A percentile compares a stretch with the other conserved stretches of the same genome.
Evolutionary conservation across 495 filamentous ascomycete species (phyloP).

Genomic region (Staphylotrichum tortipilum): DNA sequence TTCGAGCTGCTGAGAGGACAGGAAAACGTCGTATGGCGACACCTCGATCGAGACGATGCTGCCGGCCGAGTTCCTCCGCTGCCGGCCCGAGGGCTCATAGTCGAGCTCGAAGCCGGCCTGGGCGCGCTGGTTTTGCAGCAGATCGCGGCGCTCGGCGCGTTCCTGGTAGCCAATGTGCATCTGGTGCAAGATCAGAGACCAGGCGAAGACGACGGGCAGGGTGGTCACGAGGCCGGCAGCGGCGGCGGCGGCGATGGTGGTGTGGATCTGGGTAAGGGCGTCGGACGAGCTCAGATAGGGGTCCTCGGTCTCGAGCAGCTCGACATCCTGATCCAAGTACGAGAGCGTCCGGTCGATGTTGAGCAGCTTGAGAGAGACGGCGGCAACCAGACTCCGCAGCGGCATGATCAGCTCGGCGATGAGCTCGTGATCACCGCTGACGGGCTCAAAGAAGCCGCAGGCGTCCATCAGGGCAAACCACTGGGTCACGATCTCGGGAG

Average conservation of each 20-base stretch:
- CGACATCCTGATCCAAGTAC: constrained; percentile 33
- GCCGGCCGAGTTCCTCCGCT: constrained; percentile 40
- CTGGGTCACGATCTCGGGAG: constrained; percentile 46
- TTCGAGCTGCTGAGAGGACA: constrained; percentile 32
- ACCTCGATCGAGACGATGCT: constrained; percentile 44
- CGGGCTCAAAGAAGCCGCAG: constrained; percentile 53
- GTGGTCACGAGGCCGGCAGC: constrained; percentile 40
- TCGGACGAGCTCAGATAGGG: constrained; percentile 56
- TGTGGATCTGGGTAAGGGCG: constrained; percentile 56
- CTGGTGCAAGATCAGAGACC: constrained; percentile 64
- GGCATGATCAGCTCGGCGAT: constrained; percentile 50
- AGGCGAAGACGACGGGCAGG: constrained; percentile 63
- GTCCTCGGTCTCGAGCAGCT: constrained; percentile 33
- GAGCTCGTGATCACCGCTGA: constrained; percentile 41
- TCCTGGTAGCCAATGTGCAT: constrained; percentile 52
- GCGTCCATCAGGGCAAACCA: constrained; percentile 68
- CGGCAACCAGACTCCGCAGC: constrained; percentile 58
- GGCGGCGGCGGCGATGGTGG: constrained; percentile 47
- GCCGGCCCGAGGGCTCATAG: constrained; percentile 26
- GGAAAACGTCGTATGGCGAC: constrained; percentile 40
- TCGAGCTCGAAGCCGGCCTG: constrained; percentile 45
- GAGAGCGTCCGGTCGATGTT: constrained; percentile 49
- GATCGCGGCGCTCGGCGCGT: constrained; percentile 50
- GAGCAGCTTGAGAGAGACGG: constrained; percentile 65
- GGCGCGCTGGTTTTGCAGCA: constrained; percentile 54